Conservation (phyloP, 1,284 basidiomycete genomes). For the Mycena citricolor region DNA sequence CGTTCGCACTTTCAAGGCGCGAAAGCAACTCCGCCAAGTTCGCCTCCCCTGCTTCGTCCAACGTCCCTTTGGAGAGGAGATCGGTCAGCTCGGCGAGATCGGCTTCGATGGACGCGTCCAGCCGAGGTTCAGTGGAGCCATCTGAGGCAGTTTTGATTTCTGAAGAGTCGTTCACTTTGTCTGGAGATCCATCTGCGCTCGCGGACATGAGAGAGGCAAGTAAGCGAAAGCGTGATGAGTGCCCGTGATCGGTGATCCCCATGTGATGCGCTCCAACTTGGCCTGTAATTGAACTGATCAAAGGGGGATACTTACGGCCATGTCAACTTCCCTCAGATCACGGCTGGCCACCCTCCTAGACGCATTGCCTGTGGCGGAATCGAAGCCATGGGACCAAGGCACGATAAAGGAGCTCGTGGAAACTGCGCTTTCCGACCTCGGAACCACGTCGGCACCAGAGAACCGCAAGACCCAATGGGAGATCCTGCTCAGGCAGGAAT, state of each 20-base stretch:
- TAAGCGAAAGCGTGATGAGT: too few relatives aligned
- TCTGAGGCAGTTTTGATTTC: slow-evolving; percentile 3
- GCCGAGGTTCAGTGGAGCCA: not conserved
- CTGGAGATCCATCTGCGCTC: not conserved
- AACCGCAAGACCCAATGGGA: slow-evolving; percentile 73
- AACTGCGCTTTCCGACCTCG: slow-evolving; percentile 44
- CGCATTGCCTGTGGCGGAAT: slow-evolving; percentile 51
- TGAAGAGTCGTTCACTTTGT: not conserved
- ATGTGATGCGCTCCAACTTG: not conserved
- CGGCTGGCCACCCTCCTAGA: slow-evolving; percentile 47
- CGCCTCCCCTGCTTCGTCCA: slow-evolving; percentile 35
- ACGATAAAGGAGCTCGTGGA: slow-evolving; percentile 51
- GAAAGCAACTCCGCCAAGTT: slow-evolving; percentile 50
- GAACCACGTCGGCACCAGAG: slow-evolving; percentile 47
- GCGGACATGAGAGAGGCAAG: too few relatives aligned
- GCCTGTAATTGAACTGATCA: too few relatives aligned
- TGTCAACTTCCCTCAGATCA: slow-evolving; percentile 42
- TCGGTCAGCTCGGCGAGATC: slow-evolving; percentile 38
- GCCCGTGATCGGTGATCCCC: slow-evolving; percentile 8
- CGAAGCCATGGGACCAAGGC: slow-evolving; percentile 40
- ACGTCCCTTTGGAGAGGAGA: slow-evolving; percentile 36
- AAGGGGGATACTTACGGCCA: too few relatives aligned
- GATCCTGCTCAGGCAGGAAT: slow-evolving; percentile 62
- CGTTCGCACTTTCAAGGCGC: slow-evolving; percentile 52
- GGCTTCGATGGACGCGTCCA: slow-evolving; percentile 30